phyloP scores from a whole-genome alignment of 352 stramenopile genomes.

The Phytopythium vexans region DNA sequence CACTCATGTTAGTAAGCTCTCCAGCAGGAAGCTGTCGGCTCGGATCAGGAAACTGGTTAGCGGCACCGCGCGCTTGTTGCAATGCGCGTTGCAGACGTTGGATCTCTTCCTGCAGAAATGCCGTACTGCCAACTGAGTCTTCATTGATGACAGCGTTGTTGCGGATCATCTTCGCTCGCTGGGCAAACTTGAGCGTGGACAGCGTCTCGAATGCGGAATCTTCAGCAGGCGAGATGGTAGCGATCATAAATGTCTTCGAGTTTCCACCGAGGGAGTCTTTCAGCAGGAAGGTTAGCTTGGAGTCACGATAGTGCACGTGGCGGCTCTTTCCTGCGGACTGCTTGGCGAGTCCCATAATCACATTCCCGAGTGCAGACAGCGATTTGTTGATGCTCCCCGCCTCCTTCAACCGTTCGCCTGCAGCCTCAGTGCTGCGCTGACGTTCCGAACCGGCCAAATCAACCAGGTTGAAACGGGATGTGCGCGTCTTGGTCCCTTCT shows the following conservation, averaged over 20 bases:
- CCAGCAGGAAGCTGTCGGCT: no score
- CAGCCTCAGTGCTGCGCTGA: constrained; percentile 94
- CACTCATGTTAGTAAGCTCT: neutral
- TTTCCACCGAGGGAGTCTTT: constrained; percentile 85
- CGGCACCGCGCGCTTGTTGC: constrained; percentile 32
- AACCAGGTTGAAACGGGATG: constrained; percentile 96
- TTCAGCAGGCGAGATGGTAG: constrained; percentile 76
- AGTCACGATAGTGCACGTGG: constrained; percentile 84
- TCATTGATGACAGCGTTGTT: constrained; percentile 86
- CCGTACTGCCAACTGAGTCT: constrained; percentile 59
- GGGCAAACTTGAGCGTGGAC: constrained; percentile 83
- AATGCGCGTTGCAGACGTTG: constrained; percentile 52
- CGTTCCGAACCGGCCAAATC: constrained; percentile 98
- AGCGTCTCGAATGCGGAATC: constrained; percentile 85
- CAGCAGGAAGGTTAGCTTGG: constrained; percentile 81
- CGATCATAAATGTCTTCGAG: constrained; percentile 87
- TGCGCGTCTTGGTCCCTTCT: constrained; percentile 64
- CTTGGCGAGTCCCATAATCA: constrained; percentile 91
- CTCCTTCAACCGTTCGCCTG: constrained; percentile 95
- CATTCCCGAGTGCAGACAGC: constrained; percentile 93
- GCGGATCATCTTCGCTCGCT: constrained; percentile 82
- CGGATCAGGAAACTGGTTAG: neutral
- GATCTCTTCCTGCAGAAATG: constrained; percentile 75
- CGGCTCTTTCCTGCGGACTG: constrained; percentile 76
- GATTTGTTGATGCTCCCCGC: constrained; percentile 96